Evolutionary conservation across 345 rosid species (phyloP).

Genomic region (Rhizophora mangle): DNA sequence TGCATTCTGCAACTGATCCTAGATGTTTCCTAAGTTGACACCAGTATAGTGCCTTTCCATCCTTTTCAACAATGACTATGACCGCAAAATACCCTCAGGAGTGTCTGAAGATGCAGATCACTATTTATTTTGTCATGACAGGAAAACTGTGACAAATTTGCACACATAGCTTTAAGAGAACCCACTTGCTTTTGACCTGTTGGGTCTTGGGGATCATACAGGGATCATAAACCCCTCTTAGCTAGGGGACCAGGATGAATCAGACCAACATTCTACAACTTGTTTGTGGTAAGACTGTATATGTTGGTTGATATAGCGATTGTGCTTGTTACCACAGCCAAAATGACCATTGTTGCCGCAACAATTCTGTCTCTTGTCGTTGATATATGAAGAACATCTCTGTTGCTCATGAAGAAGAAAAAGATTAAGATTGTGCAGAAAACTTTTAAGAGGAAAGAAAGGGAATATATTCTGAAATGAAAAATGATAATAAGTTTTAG

Average conservation of each 20-base stretch:
- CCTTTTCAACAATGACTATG: too few species aligned
- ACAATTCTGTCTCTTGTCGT: constrained; percentile 34
- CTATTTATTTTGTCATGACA: not conserved
- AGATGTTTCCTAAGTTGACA: too few species aligned
- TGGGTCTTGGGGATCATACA: not conserved
- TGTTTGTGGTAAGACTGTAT: constrained; percentile 16
- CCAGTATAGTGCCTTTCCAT: too few species aligned
- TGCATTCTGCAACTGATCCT: too few species aligned
- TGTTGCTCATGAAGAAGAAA: constrained; percentile 13
- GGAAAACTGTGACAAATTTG: not conserved
- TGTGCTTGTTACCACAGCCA: constrained; percentile 45
- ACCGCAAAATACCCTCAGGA: too few species aligned
- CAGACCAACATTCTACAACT: constrained; percentile 1
- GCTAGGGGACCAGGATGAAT: not conserved
- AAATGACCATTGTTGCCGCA: constrained; percentile 39
- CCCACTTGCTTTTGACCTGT: too few species aligned
- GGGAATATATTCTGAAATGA: too few species aligned
- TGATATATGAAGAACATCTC: constrained; percentile 50
- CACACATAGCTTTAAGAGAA: not conserved
- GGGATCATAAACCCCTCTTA: not conserved
- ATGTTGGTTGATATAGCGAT: constrained; percentile 51
- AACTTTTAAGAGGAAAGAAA: not conserved
- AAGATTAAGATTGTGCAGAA: not conserved
- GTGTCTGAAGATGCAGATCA: too few species aligned
- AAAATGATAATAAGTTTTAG: not conserved